Evolutionary conservation across 768 basidiomycete species (phyloP), one percentile per base, ranked within the genome.

Genomic region (Boletus speciosus): DNA sequence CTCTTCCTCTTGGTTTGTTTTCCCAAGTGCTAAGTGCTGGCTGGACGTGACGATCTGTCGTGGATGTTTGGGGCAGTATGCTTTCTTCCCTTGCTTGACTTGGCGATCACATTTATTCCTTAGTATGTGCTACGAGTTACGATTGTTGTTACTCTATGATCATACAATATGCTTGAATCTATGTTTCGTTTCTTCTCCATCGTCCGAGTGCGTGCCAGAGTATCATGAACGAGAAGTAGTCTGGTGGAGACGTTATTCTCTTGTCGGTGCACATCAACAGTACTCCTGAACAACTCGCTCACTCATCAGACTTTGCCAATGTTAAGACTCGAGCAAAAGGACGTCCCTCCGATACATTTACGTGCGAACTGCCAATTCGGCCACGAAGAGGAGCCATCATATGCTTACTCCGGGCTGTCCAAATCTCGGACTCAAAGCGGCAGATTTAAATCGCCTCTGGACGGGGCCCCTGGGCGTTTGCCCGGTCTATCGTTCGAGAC

Each of bases 91-190:
- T 44, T 38, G 36, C 36, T 40, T 36, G n/a, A 42, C 23, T 12
- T 14, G 16, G 12, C 6, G 16, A n/a, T 19, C 35, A 39, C 42
- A 7, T 27, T 37, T 36, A 25, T 15, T 11, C 15, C 25, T 40
- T n/a, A 16, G 8, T 42, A 53, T 49, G 32, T n/a, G 23, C 8
- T 42, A 43, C 25, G 32, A 43, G 19, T 49, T 55, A 47, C 49
- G 38, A 37, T 16, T 51, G 37, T 38, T 37, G 39, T 43, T 55
- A 37, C 39, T 51, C 44, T 50, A 51, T 19, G 19, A 19, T 47
- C 35, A 43, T 65, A 59, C 19, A 3, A 21, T 54, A 63, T 66
- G 52, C 47, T 66, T 53, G 56, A 66, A 68, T 66, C 38, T 52
- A 68, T 43, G 31, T 40, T 55, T 47, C 39, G 9, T 42, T 51